Percentiles rank a stretch among this genome's conserved stretches.
Evolutionary conservation across 1,139 yeast species (phyloP).

Genomic region (Trichomonascaceae sp.): DNA sequence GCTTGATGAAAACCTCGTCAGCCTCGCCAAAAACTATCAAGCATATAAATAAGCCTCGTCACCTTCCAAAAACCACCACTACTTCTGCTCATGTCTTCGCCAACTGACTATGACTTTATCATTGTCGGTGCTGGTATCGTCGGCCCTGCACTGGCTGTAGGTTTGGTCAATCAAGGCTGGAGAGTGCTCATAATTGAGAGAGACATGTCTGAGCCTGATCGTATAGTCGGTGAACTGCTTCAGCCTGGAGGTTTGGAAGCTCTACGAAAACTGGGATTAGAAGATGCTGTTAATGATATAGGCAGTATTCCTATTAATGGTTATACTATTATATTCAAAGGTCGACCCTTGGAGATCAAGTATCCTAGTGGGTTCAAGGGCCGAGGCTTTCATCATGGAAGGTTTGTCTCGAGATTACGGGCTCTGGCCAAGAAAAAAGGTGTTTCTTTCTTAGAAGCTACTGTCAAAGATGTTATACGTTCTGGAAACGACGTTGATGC

Average conservation of each 20-base stretch:
- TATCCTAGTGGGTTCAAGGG: slow-evolving; percentile 66
- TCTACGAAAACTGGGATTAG: slow-evolving; percentile 73
- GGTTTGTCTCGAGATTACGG: slow-evolving; percentile 72
- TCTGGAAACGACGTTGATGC: slow-evolving; percentile 35
- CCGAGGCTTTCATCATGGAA: slow-evolving; percentile 87
- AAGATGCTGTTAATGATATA: slow-evolving; percentile 68
- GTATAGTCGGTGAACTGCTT: slow-evolving; percentile 93
- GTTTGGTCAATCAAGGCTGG: slow-evolving; percentile 85
- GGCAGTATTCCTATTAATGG: slow-evolving; percentile 78
- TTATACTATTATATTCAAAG: slow-evolving; percentile 66
- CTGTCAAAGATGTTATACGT: slow-evolving; percentile 58
- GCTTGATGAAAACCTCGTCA: neutral
- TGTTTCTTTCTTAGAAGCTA: slow-evolving; percentile 75
- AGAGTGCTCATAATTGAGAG: slow-evolving; percentile 61
- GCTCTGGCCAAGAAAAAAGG: slow-evolving; percentile 49
- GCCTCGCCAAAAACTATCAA: neutral
- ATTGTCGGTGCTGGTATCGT: slow-evolving; percentile 94
- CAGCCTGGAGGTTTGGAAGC: slow-evolving; percentile 95
- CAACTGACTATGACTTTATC: slow-evolving; percentile 46
- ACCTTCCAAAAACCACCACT: neutral
- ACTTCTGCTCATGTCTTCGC: neutral
- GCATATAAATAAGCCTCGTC: neutral
- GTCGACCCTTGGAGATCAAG: slow-evolving; percentile 50
- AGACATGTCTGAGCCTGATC: slow-evolving; percentile 86
- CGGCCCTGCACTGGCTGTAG: slow-evolving; percentile 90